phyloP scores from a whole-genome alignment of 768 basidiomycete genomes.

The Panaeolus papilionaceus region DNA sequence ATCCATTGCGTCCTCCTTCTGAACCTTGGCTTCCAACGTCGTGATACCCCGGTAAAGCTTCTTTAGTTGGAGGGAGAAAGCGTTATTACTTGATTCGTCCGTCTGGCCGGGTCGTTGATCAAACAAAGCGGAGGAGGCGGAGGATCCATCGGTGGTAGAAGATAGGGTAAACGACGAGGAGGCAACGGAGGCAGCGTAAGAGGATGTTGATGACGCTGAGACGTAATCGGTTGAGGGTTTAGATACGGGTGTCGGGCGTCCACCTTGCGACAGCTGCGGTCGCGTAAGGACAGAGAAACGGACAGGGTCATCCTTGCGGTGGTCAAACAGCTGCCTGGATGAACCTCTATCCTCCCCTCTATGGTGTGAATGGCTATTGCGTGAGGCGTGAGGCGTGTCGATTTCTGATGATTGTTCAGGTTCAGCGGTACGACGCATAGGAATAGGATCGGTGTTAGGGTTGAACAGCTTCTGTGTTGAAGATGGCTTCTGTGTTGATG shows the following conservation, averaged over 20 bases:
- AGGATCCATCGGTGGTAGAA: slow-evolving; percentile 78
- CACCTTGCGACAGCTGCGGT: slow-evolving; percentile 38
- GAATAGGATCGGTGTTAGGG: slow-evolving; percentile 72
- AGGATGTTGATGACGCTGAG: slow-evolving; percentile 75
- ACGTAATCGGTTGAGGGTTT: slow-evolving; percentile 72
- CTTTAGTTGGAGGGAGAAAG: slow-evolving; percentile 79
- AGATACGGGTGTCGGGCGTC: slow-evolving; percentile 56
- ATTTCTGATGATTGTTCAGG: slow-evolving; percentile 69
- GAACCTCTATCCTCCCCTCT: slow-evolving; percentile 40
- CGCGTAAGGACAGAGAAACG: slow-evolving; percentile 75
- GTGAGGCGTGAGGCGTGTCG: slow-evolving; percentile 48
- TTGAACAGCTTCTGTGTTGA: slow-evolving; percentile 65
- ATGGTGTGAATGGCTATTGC: slow-evolving; percentile 36
- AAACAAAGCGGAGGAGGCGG: slow-evolving; percentile 72
- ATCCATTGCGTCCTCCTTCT: slow-evolving; percentile 64
- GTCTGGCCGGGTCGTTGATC: slow-evolving; percentile 42
- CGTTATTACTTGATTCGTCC: slow-evolving; percentile 66
- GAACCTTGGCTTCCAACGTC: slow-evolving; percentile 76
- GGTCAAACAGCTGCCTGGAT: slow-evolving; percentile 82
- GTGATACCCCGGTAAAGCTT: slow-evolving; percentile 85
- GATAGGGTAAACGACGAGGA: slow-evolving; percentile 77
- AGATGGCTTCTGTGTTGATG: slow-evolving; percentile 40
- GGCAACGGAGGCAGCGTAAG: slow-evolving; percentile 67
- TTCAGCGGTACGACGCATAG: slow-evolving; percentile 65
- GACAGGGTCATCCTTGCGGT: slow-evolving; percentile 89